Conservation (phyloP, 2,329 filamentous ascomycete species). For the Nannizzia gypsea region DNA sequence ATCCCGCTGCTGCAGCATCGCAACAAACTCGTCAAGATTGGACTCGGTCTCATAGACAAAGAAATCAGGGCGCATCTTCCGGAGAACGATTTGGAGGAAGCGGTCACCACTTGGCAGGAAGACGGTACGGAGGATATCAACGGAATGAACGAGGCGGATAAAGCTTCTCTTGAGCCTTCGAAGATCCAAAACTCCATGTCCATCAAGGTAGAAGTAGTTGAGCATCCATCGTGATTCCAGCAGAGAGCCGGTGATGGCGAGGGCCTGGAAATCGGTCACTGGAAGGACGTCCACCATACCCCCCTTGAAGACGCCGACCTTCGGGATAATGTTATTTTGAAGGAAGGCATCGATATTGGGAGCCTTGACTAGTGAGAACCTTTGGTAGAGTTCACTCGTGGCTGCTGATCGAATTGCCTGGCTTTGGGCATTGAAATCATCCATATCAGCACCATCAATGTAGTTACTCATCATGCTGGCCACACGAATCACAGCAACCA, state of each 20-base stretch:
- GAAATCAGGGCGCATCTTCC: constrained; percentile 42
- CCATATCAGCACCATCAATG: constrained; percentile 5
- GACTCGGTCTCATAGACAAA: constrained; percentile 41
- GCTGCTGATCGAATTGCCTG: constrained; percentile 7
- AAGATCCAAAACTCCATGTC: constrained; percentile 36
- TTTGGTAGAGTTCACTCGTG: constrained; percentile 14
- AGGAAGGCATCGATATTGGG: constrained; percentile 29
- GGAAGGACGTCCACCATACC: constrained; percentile 44
- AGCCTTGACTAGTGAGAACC: constrained; percentile 13
- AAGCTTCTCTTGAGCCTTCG: constrained; percentile 36
- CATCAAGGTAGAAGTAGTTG: constrained; percentile 53
- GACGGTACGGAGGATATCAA: constrained; percentile 55
- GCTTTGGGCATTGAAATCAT: constrained; percentile 7
- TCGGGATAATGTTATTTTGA: constrained; percentile 33
- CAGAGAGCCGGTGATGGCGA: constrained; percentile 47
- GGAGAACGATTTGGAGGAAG: constrained; percentile 48
- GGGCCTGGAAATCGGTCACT: constrained; percentile 43
- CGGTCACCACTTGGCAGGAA: constrained; percentile 44
- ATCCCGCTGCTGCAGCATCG: constrained; percentile 45
- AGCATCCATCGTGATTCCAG: constrained; percentile 47
- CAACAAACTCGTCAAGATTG: constrained; percentile 41
- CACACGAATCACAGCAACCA: constrained; percentile 21
- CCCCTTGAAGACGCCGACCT: constrained; percentile 37
- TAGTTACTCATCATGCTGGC: constrained; percentile 14
- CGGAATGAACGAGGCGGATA: constrained; percentile 43